phyloP scores from a whole-genome alignment of 2,329 filamentous ascomycete species.

The Xylaria sp. region DNA sequence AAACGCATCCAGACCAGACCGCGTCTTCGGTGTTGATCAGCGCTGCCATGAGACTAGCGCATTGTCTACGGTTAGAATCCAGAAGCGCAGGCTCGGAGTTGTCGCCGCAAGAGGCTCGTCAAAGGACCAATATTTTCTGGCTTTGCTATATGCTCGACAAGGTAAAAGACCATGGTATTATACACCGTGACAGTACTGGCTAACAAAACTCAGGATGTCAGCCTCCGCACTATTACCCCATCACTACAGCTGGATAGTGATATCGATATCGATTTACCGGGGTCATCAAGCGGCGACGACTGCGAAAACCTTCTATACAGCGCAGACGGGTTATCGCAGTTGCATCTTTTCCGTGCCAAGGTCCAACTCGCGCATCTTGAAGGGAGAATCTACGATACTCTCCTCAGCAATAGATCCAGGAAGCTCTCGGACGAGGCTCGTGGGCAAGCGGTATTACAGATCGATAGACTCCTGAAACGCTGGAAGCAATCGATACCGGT shows the following conservation, averaged over 20 bases:
- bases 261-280: constrained; percentile 54
- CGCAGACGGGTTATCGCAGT: constrained; percentile 47
- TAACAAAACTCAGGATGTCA: constrained; percentile 49
- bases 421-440: constrained; percentile 45
- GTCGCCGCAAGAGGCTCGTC: constrained; percentile 47
- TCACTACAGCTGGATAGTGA: constrained; percentile 54
- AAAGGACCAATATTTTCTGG: constrained; percentile 54
- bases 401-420: constrained; percentile 49
- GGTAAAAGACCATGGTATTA: constrained; percentile 37
- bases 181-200: constrained; percentile 2
- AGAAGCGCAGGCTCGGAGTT: constrained; percentile 41
- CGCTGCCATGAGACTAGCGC: constrained; percentile 53
- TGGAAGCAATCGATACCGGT: constrained; percentile 52
- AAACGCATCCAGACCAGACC: constrained; percentile 51
- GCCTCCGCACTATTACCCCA: constrained; percentile 51
- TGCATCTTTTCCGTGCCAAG: constrained; percentile 54
- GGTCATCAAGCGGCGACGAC: constrained; percentile 41
- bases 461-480: constrained; percentile 48
- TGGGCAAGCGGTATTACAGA: constrained; percentile 42
- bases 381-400: constrained; percentile 54
- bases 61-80: constrained; percentile 51
- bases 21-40: constrained; percentile 53
- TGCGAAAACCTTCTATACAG: constrained; percentile 50
- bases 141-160: constrained; percentile 55
- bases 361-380: constrained; percentile 55